These are phyloP conservation scores for Papiliotrema laurentii DNA, from an alignment of 1,284 basidiomycete genomes.

Conservation along the genomic window DNA sequence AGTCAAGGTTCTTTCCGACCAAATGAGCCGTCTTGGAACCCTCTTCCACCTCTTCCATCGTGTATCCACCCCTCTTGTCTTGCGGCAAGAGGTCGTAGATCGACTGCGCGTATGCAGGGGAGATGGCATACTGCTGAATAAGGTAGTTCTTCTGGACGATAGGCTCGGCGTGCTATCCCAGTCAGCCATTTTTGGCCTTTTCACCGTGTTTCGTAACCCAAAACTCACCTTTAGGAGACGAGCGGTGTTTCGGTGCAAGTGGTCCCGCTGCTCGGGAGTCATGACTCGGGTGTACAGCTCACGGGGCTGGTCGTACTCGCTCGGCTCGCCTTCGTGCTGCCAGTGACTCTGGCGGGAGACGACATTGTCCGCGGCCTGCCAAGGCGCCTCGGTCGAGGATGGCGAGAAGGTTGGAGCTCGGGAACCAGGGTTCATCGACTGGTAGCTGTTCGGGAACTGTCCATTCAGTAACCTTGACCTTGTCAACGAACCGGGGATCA, in stretches of 20 bases:
- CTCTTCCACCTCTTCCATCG: slow-evolving; percentile 29
- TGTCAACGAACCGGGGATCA: neutral
- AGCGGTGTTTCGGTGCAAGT: slow-evolving; percentile 42
- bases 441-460: slow-evolving; percentile 41
- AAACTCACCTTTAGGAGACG: slow-evolving; percentile 29
- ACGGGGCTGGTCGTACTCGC: slow-evolving; percentile 40
- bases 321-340: slow-evolving; percentile 37
- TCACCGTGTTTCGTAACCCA: too few relatives aligned
- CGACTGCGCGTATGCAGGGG: slow-evolving; percentile 30
- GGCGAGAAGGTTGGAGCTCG: slow-evolving; percentile 28
- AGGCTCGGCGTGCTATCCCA: slow-evolving; percentile 34
- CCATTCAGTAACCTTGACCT: neutral
- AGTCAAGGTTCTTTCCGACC: slow-evolving; percentile 21
- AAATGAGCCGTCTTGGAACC: slow-evolving; percentile 27
- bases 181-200: too few relatives aligned
- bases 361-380: slow-evolving; percentile 36
- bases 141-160: slow-evolving; percentile 42
- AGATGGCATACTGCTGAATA: slow-evolving; percentile 38
- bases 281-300: slow-evolving; percentile 38
- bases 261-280: slow-evolving; percentile 28
- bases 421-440: slow-evolving; percentile 25
- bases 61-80: slow-evolving; percentile 23
- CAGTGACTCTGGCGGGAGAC: slow-evolving; percentile 35
- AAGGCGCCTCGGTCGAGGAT: slow-evolving; percentile 28
- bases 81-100: slow-evolving; percentile 34